Evolutionary conservation across 306 rosid genomes (phyloP).

Genomic region (Citrullus mucosospermus): DNA sequence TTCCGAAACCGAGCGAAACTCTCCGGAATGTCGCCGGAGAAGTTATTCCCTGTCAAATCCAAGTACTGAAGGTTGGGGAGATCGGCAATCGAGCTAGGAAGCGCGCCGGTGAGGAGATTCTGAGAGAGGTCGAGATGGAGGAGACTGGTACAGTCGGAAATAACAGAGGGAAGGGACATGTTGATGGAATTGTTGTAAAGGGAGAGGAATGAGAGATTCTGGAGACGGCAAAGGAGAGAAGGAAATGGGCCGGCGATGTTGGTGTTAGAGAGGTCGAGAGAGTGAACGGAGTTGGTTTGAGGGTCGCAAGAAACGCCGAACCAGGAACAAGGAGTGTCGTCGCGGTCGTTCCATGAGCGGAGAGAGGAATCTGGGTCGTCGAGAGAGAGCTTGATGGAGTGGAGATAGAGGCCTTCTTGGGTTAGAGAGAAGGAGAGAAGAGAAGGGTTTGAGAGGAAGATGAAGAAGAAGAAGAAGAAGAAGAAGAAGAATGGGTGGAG

Average conservation of each 20-base stretch:
- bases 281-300: constrained; percentile 34
- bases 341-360: constrained; percentile 6
- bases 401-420: constrained; percentile 10
- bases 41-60: constrained; percentile 78
- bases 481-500: neutral
- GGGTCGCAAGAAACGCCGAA: constrained; percentile 64
- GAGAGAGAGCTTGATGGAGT: neutral
- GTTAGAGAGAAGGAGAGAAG: neutral
- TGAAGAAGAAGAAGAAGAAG: neutral
- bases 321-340: constrained; percentile 12
- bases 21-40: constrained; percentile 56
- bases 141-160: constrained; percentile 42
- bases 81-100: constrained; percentile 74
- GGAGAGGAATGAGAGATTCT: constrained; percentile 36
- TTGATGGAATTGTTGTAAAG: constrained; percentile 50
- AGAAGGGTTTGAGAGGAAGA: neutral
- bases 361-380: constrained; percentile 10
- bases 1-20: constrained; percentile 50
- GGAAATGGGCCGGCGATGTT: constrained; percentile 60
- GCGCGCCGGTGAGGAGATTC: constrained; percentile 58
- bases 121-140: constrained; percentile 67
- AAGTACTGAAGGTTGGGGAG: constrained; percentile 59
- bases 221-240: constrained; percentile 25
- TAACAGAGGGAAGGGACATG: constrained; percentile 40
- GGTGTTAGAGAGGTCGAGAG: constrained; percentile 71